A percentile compares a stretch with the other conserved stretches of the same genome.
phyloP scores from a whole-genome alignment of 169 alveolate species.

The Cryptosporidium viatorum region DNA sequence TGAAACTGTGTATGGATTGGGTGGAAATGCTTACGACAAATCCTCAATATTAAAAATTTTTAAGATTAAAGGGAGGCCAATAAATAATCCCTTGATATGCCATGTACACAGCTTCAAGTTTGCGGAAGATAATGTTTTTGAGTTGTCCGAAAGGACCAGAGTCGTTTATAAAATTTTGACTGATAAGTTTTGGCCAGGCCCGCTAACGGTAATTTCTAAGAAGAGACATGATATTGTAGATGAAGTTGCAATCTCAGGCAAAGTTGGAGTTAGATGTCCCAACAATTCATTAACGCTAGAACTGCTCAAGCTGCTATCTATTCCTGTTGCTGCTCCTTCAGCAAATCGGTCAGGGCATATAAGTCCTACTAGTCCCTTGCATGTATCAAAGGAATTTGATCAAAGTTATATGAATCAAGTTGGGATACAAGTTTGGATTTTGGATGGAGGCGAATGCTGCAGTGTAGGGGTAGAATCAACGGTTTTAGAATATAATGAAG shows the following conservation, averaged over 20 bases:
- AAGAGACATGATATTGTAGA: slow-evolving; percentile 88
- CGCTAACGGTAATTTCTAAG: slow-evolving; percentile 90
- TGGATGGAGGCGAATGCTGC: slow-evolving; percentile 92
- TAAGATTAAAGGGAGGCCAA: slow-evolving; percentile 92
- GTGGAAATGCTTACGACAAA: slow-evolving; percentile 93
- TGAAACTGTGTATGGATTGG: slow-evolving; percentile 97
- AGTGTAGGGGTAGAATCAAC: slow-evolving; percentile 96
- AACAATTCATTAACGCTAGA: slow-evolving; percentile 86
- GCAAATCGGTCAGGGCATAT: slow-evolving; percentile 97
- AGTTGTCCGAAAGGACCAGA: slow-evolving; percentile 80
- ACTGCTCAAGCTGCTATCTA: slow-evolving; percentile 82
- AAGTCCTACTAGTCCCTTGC: slow-evolving; percentile 94
- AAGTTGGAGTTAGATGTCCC: slow-evolving; percentile 94
- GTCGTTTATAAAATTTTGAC: slow-evolving; percentile 82
- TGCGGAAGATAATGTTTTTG: slow-evolving; percentile 85
- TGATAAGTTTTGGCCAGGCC: slow-evolving; percentile 94
- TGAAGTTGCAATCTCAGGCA: slow-evolving; percentile 88
- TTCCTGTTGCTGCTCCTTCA: slow-evolving; percentile 96
- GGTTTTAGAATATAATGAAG: slow-evolving; percentile 87
- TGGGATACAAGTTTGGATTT: slow-evolving; percentile 83
- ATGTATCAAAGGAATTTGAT: slow-evolving; percentile 92
- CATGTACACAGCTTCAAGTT: slow-evolving; percentile 88
- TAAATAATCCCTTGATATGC: slow-evolving; percentile 94
- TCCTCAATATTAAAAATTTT: slow-evolving; percentile 89
- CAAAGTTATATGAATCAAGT: slow-evolving; percentile 79